Conservation (phyloP, 495 filamentous ascomycete species). For the Cudoniella acicularis region DNA sequence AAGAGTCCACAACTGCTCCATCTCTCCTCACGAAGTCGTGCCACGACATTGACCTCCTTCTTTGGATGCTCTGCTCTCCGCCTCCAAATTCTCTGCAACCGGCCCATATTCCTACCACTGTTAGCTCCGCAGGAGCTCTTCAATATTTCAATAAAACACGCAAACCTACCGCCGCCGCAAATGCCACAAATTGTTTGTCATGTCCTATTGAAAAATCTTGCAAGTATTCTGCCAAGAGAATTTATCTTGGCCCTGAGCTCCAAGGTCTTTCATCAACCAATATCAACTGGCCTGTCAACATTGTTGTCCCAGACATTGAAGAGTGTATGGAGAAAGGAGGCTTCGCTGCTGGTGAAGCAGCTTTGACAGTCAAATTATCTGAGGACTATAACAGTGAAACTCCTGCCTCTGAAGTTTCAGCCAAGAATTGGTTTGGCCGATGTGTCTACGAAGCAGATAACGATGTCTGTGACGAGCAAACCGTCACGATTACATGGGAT, state of each 20-base stretch:
- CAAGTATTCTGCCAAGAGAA: slow-evolving; percentile 75
- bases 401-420: slow-evolving; percentile 47
- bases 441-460: slow-evolving; percentile 95
- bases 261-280: slow-evolving; percentile 50
- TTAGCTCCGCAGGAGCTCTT: slow-evolving; percentile 69
- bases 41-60: slow-evolving; percentile 86
- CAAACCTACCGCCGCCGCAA: slow-evolving; percentile 70
- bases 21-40: slow-evolving; percentile 90
- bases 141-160: slow-evolving; percentile 67
- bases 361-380: slow-evolving; percentile 48
- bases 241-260: slow-evolving; percentile 60
- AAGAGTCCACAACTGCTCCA: slow-evolving; percentile 64
- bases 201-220: slow-evolving; percentile 72
- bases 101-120: slow-evolving; percentile 68
- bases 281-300: slow-evolving; percentile 75
- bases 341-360: slow-evolving; percentile 35
- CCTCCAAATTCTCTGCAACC: slow-evolving; percentile 35
- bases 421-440: slow-evolving; percentile 79
- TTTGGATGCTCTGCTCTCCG: slow-evolving; percentile 82
- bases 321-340: slow-evolving; percentile 45
- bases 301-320: slow-evolving; percentile 89
- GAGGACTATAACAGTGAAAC: slow-evolving; percentile 65
- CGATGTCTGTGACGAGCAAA: slow-evolving; percentile 86
- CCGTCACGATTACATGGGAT: slow-evolving; percentile 83
- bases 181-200: slow-evolving; percentile 82